Percentiles rank a stretch among this genome's conserved stretches.
These are phyloP conservation scores for Pinus tabuliformis DNA, from an alignment of 75 land plant genomes.

Conservation along the genomic window DNA sequence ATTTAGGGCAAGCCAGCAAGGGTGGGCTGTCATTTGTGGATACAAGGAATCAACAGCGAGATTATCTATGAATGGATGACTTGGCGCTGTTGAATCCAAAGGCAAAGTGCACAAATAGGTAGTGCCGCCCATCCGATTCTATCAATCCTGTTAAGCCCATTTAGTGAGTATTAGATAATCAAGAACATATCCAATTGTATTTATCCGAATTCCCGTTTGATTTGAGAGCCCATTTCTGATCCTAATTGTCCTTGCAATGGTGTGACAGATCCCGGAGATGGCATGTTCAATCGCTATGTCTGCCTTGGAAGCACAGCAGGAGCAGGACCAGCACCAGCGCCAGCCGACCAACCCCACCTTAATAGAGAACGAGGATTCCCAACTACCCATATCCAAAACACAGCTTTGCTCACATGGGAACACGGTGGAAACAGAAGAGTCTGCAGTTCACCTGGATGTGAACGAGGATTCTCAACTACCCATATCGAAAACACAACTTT, in stretches of 20 bases:
- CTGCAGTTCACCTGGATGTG: not conserved
- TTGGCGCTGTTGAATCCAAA: not conserved
- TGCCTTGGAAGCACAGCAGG: too few relatives aligned
- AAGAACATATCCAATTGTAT: not conserved
- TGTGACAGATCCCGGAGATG: not conserved
- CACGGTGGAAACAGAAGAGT: not conserved
- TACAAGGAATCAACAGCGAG: not conserved
- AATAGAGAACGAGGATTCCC: not conserved
- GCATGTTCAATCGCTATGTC: not conserved
- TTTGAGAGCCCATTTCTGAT: not conserved
- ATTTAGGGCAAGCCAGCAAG: too few relatives aligned
- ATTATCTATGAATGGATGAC: conserved; percentile 8
- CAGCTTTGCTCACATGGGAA: not conserved
- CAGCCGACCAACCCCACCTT: not conserved
- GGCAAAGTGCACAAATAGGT: too few relatives aligned
- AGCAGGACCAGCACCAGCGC: too few relatives aligned
- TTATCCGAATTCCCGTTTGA: not conserved
- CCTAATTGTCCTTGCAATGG: not conserved
- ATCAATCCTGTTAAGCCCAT: not conserved
- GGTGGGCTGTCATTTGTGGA: not conserved
- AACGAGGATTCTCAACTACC: not conserved
- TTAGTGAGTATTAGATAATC: not conserved
- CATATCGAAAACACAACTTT: not conserved
- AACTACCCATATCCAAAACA: not conserved
- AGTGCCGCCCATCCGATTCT: not conserved